A percentile compares a stretch with the other conserved stretches of the same genome.
phyloP scores from a whole-genome alignment of 768 basidiomycete species.

The Phallus indusiatus region DNA sequence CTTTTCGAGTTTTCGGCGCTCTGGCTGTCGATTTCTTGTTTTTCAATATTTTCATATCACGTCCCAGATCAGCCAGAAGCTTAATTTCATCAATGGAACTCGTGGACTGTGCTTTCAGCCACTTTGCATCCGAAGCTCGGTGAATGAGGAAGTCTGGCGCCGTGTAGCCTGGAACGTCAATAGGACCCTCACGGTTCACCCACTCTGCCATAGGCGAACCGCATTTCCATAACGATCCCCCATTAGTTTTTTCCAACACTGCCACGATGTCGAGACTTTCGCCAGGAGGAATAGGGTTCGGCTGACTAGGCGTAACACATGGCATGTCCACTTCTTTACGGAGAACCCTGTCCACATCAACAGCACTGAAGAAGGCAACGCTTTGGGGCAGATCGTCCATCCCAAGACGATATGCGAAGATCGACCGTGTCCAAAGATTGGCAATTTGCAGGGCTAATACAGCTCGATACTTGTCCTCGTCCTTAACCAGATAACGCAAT shows the following conservation, averaged over 20 bases:
- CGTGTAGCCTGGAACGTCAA: conserved; percentile 40
- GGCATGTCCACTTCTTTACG: conserved; percentile 96
- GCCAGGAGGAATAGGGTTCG: conserved; percentile 73
- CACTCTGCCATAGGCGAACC: conserved; percentile 41
- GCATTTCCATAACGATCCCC: conserved; percentile 56
- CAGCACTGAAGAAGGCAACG: conserved; percentile 94
- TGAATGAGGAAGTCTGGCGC: conserved; percentile 55
- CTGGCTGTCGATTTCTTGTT: not conserved
- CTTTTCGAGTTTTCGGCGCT: not conserved
- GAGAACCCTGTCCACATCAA: conserved; percentile 84
- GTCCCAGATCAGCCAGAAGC: conserved; percentile 42
- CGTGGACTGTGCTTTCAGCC: conserved; percentile 71
- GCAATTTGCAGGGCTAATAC: conserved; percentile 90
- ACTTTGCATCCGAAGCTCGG: conserved; percentile 52
- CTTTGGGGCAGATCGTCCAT: conserved; percentile 95
- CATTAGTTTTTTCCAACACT: conserved; percentile 57
- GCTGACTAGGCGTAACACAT: conserved; percentile 90
- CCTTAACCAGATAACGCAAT: conserved; percentile 83
- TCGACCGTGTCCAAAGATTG: conserved; percentile 87
- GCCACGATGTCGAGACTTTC: conserved; percentile 68
- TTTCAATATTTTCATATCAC: not conserved
- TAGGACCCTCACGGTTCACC: conserved; percentile 18
- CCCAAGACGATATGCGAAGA: conserved; percentile 88
- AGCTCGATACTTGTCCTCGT: conserved; percentile 83
- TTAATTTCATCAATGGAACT: conserved; percentile 62